A percentile compares a stretch with the other conserved stretches of the same genome.
phyloP scores from a whole-genome alignment of 163 green algal genomes.

The Volvox carteri region DNA sequence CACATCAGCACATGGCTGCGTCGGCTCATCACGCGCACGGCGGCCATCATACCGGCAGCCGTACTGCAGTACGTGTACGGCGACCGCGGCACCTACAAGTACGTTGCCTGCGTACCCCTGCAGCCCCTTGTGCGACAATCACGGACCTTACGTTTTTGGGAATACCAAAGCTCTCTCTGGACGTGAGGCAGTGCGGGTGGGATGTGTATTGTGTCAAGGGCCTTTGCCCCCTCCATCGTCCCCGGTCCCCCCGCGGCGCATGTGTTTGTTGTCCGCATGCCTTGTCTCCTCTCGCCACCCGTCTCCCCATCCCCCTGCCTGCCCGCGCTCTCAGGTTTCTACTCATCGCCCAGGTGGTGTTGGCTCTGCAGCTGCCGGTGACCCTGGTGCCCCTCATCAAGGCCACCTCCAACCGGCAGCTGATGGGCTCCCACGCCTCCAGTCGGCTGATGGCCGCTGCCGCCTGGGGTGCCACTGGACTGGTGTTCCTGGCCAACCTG shows the following conservation, averaged over 20 bases:
- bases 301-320: too few relatives aligned
- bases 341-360: constrained; percentile 79
- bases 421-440: constrained; percentile 76
- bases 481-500: constrained; percentile 79
- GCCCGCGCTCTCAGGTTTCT: constrained; percentile 68
- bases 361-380: constrained; percentile 83
- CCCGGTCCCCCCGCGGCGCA: too few relatives aligned
- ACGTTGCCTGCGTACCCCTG: too few relatives aligned
- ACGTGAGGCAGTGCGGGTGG: too few relatives aligned
- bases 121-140: too few relatives aligned
- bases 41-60: constrained; percentile 72
- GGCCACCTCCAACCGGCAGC: constrained; percentile 69
- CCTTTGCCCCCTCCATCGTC: too few relatives aligned
- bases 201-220: too few relatives aligned
- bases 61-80: constrained; percentile 70
- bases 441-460: constrained; percentile 55
- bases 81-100: constrained; percentile 74
- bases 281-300: too few relatives aligned
- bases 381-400: constrained; percentile 84
- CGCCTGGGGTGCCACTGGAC: constrained; percentile 63
- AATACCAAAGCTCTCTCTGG: too few relatives aligned
- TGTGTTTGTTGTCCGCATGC: too few relatives aligned
- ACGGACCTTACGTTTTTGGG: too few relatives aligned
- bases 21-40: constrained; percentile 67
- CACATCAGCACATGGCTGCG: constrained; percentile 69